A percentile compares a stretch with the other conserved stretches of the same genome.
phyloP scores from a whole-genome alignment of 441 rosid genomes.

The Croton setiger region DNA sequence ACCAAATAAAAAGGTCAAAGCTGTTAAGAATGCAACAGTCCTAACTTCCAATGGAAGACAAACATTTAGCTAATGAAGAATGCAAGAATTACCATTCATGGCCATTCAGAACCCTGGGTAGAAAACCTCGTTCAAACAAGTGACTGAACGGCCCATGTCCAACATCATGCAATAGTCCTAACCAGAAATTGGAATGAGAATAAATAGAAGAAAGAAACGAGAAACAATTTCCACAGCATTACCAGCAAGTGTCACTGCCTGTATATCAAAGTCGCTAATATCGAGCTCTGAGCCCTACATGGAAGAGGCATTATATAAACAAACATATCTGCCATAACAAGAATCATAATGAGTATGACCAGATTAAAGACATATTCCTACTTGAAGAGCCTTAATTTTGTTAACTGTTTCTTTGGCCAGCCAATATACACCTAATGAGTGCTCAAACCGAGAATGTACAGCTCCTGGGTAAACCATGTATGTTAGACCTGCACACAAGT shows the following conservation, averaged over 20 bases:
- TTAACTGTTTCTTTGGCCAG: conserved; percentile 56
- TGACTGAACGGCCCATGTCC: conserved; percentile 87
- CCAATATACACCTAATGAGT: conserved; percentile 67
- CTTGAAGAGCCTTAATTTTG: conserved; percentile 47
- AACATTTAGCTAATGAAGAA: neutral
- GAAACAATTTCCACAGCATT: conserved; percentile 4
- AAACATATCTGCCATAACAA: conserved; percentile 12
- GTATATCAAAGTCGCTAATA: conserved; percentile 44
- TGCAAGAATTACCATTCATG: conserved; percentile 38
- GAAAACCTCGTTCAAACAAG: conserved; percentile 60
- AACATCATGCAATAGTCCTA: conserved; percentile 80
- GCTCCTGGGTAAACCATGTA: conserved; percentile 75
- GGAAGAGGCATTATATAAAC: conserved; percentile 12
- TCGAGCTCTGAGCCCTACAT: conserved; percentile 55
- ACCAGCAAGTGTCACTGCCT: conserved; percentile 74
- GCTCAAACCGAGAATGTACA: conserved; percentile 77
- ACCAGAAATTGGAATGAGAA: conserved; percentile 2
- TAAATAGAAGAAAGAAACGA: conserved; percentile 6
- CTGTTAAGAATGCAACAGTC: neutral
- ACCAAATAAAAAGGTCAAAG: neutral
- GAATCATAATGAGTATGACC: conserved; percentile 16
- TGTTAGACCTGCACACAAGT: conserved; percentile 40
- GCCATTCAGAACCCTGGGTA: conserved; percentile 42
- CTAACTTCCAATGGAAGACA: neutral
- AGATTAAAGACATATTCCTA: conserved; percentile 23